These are phyloP conservation scores for Ganoderma leucocontextum DNA, from an alignment of 1,284 basidiomycete species.

Conservation along the genomic window DNA sequence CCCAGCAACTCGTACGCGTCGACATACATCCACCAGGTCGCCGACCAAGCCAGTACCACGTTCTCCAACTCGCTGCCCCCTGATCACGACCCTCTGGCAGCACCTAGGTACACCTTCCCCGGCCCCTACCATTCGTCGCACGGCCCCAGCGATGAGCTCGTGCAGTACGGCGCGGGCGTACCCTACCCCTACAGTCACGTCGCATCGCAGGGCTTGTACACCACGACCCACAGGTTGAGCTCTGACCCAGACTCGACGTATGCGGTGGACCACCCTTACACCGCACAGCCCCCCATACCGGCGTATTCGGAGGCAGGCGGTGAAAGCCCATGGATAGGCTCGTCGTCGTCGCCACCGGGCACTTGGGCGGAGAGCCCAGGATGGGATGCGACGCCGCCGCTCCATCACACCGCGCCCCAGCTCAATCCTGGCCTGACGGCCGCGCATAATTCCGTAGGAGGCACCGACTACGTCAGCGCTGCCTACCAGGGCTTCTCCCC, in stretches of 20 bases:
- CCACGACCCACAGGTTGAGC: neutral
- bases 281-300: neutral
- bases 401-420: neutral
- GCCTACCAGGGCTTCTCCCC: neutral
- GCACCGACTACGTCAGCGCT: neutral
- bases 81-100: no score
- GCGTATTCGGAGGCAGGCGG: neutral
- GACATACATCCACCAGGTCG: neutral
- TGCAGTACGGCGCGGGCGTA: neutral
- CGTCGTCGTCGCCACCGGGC: neutral
- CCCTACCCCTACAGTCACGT: neutral
- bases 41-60: neutral
- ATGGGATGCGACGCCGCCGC: neutral
- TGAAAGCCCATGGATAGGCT: neutral
- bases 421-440: neutral
- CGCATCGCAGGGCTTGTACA: neutral
- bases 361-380: neutral
- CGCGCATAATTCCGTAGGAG: neutral
- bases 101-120: neutral
- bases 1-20: neutral
- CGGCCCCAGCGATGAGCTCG: neutral
- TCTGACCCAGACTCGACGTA: neutral
- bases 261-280: neutral
- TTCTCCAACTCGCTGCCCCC: no score
- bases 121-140: neutral